phyloP scores from a whole-genome alignment of 805 yeast species.

The Lipomyces kockii region DNA sequence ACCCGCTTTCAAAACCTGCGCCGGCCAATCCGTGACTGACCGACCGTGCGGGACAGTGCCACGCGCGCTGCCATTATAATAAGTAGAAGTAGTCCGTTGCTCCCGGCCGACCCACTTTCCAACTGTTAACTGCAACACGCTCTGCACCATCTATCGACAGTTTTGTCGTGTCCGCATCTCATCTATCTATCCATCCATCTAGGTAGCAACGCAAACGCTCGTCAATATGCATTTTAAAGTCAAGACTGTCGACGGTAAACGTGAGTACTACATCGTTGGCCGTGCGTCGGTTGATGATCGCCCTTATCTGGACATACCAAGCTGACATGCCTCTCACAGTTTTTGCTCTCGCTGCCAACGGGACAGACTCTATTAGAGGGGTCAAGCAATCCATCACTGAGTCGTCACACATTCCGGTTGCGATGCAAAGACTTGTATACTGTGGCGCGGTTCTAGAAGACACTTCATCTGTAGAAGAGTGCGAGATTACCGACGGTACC shows the following conservation, averaged over 20 bases:
- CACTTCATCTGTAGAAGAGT: slow-evolving; percentile 82
- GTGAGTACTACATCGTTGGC: slow-evolving; percentile 14
- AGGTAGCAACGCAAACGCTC: not conserved
- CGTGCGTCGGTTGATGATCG: not conserved
- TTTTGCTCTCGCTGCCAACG: slow-evolving; percentile 21
- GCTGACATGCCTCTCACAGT: slow-evolving; percentile 10
- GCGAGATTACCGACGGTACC: slow-evolving; percentile 86
- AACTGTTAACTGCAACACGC: not conserved
- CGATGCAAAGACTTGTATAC: slow-evolving; percentile 53
- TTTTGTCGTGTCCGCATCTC: not conserved
- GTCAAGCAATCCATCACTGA: slow-evolving; percentile 28
- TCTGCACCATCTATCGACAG: not conserved
- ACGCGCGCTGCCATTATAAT: slow-evolving; percentile 1
- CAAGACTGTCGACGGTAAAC: slow-evolving; percentile 35
- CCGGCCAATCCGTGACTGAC: not conserved
- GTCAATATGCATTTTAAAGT: slow-evolving; percentile 26
- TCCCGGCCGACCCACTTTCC: not conserved
- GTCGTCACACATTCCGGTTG: slow-evolving; percentile 24
- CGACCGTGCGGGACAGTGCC: not conserved
- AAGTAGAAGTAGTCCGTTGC: not conserved
- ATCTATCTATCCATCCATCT: not conserved
- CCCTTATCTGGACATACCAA: not conserved
- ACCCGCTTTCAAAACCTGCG: not conserved
- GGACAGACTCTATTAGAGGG: slow-evolving; percentile 21
- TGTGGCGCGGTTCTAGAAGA: slow-evolving; percentile 89